These are phyloP conservation scores for Beauveria scarabaeidicola DNA, from an alignment of 2,329 filamentous ascomycete species.

Conservation along the genomic window DNA sequence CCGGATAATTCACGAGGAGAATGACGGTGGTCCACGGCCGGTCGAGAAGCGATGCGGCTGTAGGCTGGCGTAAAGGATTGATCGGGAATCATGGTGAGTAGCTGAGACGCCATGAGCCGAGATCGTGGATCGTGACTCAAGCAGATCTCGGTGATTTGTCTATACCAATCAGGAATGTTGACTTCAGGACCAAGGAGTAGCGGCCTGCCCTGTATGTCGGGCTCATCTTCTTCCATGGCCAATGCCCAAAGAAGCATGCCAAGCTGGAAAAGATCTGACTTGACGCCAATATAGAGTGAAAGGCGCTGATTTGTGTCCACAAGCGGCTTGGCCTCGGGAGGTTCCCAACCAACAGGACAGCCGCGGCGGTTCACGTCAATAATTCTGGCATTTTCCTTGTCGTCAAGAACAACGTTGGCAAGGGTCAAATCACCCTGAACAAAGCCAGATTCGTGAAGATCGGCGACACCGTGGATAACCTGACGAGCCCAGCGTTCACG, in stretches of 20 bases:
- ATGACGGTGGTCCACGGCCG: background rate
- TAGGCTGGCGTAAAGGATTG: background rate
- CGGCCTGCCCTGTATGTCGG: constrained; percentile 68
- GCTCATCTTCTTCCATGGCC: constrained; percentile 80
- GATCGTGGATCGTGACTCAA: constrained; percentile 64
- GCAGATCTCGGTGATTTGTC: constrained; percentile 65
- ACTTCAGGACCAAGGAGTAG: constrained; percentile 49
- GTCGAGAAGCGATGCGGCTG: background rate
- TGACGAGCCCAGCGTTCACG: constrained; percentile 85
- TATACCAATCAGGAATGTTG: constrained; percentile 71
- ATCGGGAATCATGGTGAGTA: constrained; percentile 54
- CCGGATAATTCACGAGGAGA: constrained; percentile 1
- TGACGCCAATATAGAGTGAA: constrained; percentile 95
- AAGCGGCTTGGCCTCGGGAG: constrained; percentile 77
- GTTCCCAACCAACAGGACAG: constrained; percentile 97
- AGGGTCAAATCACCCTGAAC: constrained; percentile 97
- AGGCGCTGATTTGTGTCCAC: constrained; percentile 85
- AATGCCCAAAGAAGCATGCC: constrained; percentile 97
- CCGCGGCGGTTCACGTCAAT: constrained; percentile 97
- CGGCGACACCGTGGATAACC: constrained; percentile 79
- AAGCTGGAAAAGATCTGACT: constrained; percentile 90
- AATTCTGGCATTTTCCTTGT: constrained; percentile 78
- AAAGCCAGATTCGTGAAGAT: constrained; percentile 92
- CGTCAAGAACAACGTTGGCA: constrained; percentile 92
- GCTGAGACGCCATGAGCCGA: constrained; percentile 62